Base-by-base conservation (phyloP, 208 protist species). In the Porcisia deanei region DNA sequence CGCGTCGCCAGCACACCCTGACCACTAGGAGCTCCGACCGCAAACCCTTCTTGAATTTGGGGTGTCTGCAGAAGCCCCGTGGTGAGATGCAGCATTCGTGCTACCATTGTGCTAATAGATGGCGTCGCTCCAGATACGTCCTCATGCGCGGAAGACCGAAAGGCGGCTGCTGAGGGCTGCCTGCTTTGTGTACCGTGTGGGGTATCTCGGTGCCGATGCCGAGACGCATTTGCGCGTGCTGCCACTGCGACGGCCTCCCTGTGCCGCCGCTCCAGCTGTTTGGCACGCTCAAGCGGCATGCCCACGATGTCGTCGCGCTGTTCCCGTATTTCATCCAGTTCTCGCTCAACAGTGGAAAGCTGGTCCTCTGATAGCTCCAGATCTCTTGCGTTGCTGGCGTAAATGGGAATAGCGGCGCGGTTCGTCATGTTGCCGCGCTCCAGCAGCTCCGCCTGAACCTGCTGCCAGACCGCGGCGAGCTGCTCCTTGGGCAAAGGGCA, bases 371-470 rank as follows among this genome's bases (percentile, higher is more conserved):
- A 86, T 4, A 93, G 79, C 30, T 82, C 70, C 25, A 80, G 54
- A 25, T 87, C 80, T 18, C 65, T 59, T 25, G 85, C 81, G 63
- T 85, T 89, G 69, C 57, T 82, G 45, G 70, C 75, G 81, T 94
- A 88, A 43, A 94, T 76, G 41, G 89, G 89, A 64, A 94, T 91
- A 37, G 87, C 89, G 14, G 85, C 83, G 0, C 78, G 71, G 41
- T 84, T 80, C 25, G 73, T 47, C 75, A 85, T 71, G 82, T 81
- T 79, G 72, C 82, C 66, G 3, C 74, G 60, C 73, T 69, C 75
- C 30, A 75, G 60, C 53, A 87, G 73, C 76, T 81, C 75, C 52
- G 61, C 49, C 65, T 87, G 84, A 68, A 87, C 88, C 76, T 86
- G 76, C 60, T 80, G 80, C 85, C 85, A 89, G 59, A 91, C 85